Percentiles rank a stretch among this genome's conserved stretches.
Evolutionary conservation across 2,329 filamentous ascomycete genomes (phyloP).

Genomic region (Simplicillium aogashimaense): DNA sequence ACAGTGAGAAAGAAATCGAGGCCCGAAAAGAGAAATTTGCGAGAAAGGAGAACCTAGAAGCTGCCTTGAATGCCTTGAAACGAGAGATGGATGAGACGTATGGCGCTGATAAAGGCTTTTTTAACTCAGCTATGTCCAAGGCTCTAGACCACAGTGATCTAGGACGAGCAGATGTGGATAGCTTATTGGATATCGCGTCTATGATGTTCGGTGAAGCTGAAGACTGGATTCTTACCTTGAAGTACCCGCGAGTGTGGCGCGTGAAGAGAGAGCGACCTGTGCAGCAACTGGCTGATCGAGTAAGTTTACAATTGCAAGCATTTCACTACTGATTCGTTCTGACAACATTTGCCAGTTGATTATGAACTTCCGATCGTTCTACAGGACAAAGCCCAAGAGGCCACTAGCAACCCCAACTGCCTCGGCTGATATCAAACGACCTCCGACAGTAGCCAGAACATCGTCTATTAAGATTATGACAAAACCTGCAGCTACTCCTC

Average conservation of each 20-base stretch:
- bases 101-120: conserved; percentile 23
- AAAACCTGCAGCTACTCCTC: conserved; percentile 14
- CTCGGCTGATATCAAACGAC: conserved; percentile 17
- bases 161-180: conserved; percentile 30
- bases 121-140: conserved; percentile 31
- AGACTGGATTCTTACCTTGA: conserved; percentile 29
- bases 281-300: conserved; percentile 22
- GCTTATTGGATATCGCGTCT: conserved; percentile 30
- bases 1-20: conserved; percentile 39
- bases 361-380: conserved; percentile 27
- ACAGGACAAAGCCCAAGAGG: conserved; percentile 23
- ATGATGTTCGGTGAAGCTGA: conserved; percentile 36
- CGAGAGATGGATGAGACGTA: conserved; percentile 34
- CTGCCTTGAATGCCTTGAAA: conserved; percentile 36
- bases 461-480: conserved; percentile 30
- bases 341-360: conserved; percentile 19
- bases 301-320: not conserved
- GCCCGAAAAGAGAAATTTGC: conserved; percentile 54
- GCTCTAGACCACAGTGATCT: conserved; percentile 28
- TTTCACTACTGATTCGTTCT: conserved; percentile 6
- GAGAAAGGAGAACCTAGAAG: conserved; percentile 52
- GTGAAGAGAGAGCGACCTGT: conserved; percentile 19
- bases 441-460: conserved; percentile 16
- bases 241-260: conserved; percentile 30
- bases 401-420: conserved; percentile 8